A percentile compares a stretch with the other conserved stretches of the same genome.
Conservation (phyloP, 352 stramenopile genomes). For the Thalassiosira livingstoniorum region DNA sequence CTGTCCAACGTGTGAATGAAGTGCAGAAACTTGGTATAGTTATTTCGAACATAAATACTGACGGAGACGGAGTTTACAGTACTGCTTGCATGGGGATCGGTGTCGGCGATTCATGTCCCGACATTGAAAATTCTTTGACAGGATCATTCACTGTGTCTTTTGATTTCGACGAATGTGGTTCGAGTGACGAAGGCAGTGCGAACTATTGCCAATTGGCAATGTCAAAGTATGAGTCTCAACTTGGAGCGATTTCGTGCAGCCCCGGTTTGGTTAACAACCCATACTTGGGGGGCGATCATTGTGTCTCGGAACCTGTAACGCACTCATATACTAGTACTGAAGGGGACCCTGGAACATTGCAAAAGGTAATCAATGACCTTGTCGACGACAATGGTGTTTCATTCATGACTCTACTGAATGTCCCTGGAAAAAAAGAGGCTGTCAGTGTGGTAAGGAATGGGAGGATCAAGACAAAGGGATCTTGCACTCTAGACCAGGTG, state of each 20-base stretch:
- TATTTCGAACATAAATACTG: constrained; percentile 83
- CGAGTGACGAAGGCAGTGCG: constrained; percentile 29
- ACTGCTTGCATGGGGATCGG: constrained; percentile 64
- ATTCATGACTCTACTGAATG: constrained; percentile 64
- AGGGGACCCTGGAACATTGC: constrained; percentile 62
- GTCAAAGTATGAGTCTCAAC: constrained; percentile 56
- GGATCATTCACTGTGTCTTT: constrained; percentile 82
- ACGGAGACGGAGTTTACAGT: constrained; percentile 72
- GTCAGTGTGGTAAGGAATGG: constrained; percentile 59
- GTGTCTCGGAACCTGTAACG: constrained; percentile 59
- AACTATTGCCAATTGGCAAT: constrained; percentile 80
- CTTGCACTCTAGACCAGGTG: constrained; percentile 46
- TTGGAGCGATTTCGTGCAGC: constrained; percentile 67
- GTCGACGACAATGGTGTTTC: constrained; percentile 67
- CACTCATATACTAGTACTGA: constrained; percentile 53
- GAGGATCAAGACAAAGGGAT: constrained; percentile 67
- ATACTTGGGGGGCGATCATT: constrained; percentile 62
- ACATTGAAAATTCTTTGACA: constrained; percentile 71
- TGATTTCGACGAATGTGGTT: constrained; percentile 81
- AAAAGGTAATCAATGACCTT: constrained; percentile 59
- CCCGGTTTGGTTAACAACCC: constrained; percentile 64
- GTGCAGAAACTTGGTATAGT: constrained; percentile 89
- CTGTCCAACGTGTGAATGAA: constrained; percentile 83
- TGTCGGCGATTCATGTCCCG: constrained; percentile 65
- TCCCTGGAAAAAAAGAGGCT: constrained; percentile 58